Conservation (phyloP, 73 alveolate species). For the Tetrahymena thermophila region DNA sequence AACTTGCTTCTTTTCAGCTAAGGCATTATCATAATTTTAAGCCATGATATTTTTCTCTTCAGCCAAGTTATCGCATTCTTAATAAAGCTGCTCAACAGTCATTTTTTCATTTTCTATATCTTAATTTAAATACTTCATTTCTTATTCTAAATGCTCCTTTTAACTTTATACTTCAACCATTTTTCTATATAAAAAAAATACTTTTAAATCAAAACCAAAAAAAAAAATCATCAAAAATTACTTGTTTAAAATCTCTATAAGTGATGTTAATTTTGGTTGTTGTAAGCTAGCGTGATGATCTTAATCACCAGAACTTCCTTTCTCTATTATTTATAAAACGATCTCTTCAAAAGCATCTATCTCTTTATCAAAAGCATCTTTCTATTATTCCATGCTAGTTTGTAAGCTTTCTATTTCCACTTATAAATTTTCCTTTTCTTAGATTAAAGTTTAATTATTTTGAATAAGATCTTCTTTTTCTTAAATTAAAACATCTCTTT, state of each 20-base stretch:
- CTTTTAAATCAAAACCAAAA: background rate
- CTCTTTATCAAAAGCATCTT: background rate
- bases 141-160: background rate
- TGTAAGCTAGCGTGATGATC: background rate
- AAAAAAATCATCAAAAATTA: background rate
- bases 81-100: background rate
- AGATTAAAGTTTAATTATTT: background rate
- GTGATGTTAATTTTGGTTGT: background rate
- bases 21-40: background rate
- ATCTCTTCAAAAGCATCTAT: background rate
- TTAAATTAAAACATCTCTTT: background rate
- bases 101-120: background rate
- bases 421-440: background rate
- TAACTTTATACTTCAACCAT: background rate
- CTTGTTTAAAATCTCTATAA: background rate
- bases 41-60: background rate
- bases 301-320: background rate
- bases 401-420: background rate
- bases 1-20: background rate
- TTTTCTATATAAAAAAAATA: background rate
- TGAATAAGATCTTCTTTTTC: background rate
- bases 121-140: background rate
- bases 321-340: background rate
- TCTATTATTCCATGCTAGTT: background rate
- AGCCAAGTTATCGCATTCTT: background rate